These are phyloP conservation scores for Colletotrichum nymphaeae DNA, from an alignment of 2,329 filamentous ascomycete genomes.

Conservation along the genomic window DNA sequence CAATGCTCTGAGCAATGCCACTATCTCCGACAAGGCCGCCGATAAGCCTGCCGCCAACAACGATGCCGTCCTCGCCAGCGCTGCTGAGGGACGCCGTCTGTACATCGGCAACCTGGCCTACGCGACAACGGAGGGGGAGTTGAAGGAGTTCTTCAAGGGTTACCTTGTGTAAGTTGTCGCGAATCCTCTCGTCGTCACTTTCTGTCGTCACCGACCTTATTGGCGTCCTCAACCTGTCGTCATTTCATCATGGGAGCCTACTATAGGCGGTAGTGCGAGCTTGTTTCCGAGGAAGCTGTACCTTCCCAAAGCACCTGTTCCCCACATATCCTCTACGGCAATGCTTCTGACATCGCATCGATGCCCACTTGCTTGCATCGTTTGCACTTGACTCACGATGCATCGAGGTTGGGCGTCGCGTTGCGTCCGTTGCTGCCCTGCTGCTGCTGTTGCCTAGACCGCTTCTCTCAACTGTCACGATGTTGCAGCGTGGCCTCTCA, in stretches of 20 bases:
- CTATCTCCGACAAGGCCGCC: constrained; percentile 68
- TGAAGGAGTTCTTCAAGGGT: constrained; percentile 99
- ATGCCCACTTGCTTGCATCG: background rate
- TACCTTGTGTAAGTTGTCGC: constrained; percentile 90
- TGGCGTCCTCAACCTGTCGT: background rate
- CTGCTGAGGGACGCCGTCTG: constrained; percentile 97
- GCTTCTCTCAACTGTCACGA: constrained; percentile 19
- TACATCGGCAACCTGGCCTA: constrained; percentile 99
- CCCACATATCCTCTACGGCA: background rate
- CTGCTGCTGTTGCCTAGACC: constrained; percentile 12
- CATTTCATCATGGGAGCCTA: background rate
- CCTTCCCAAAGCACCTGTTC: background rate
- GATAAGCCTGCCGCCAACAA: constrained; percentile 71
- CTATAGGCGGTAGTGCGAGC: constrained; percentile 9
- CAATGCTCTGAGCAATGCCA: constrained; percentile 78
- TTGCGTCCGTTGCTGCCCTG: background rate
- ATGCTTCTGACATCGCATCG: background rate
- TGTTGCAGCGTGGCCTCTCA: constrained; percentile 34
- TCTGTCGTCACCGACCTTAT: background rate
- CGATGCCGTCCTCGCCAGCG: constrained; percentile 95
- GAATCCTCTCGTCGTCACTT: constrained; percentile 1
- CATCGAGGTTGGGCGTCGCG: background rate
- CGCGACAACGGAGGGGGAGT: constrained; percentile 99
- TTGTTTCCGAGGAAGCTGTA: background rate
- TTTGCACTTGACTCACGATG: background rate